Base-by-base conservation (phyloP, 2,329 filamentous ascomycete genomes). In the Talaromyces sp. region DNA sequence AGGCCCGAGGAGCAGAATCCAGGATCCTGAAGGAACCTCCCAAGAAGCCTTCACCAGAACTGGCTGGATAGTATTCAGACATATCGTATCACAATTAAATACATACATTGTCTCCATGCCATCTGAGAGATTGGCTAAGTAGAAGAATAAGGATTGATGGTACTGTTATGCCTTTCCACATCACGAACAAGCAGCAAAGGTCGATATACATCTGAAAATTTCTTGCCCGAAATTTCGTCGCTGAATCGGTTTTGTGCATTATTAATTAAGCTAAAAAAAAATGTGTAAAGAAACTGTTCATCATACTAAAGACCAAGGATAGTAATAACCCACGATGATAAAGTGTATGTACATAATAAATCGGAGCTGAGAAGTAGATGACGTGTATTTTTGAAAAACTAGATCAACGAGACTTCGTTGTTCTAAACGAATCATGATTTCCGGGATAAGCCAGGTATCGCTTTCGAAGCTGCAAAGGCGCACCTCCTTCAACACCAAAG, bases 401-500 rank as follows among this genome's bases (percentile, higher is more conserved):
- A 11, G 3, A 3, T 56, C 50, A 56, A 39, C 33, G 31, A 39
- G 22, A 56, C 33, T 25, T 56, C 19, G 52, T 33, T 19, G 17
- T 11, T 3, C 10, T 11, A 33, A 22, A 17, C 3, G n/a, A 6
- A 64, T 64, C 33, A 54, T 64, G 9, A 43, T 64, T 64, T 11
- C 62, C 62, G 11, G 54, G 62, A 61, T 64, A 64, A 27, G 62
- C 62, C n/a, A 64, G 35, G 33, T 64, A 64, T 8, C 35, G 43
- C 22, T 52, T 60, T 25, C 2, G 15, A n/a, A 6, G 2, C 33
- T 52, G 54, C 13, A 64, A 25, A 52, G 62, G 54, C 13, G 13
- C 15, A 10, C 62, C 62, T 15, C 61, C 61, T 37, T 59, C 62
- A 33, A 64, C 10, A 19, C 62, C 62, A 22, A 61, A 35, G 19